These are phyloP conservation scores for Phytopythium vexans DNA, from an alignment of 352 stramenopile genomes.

Conservation along the genomic window DNA sequence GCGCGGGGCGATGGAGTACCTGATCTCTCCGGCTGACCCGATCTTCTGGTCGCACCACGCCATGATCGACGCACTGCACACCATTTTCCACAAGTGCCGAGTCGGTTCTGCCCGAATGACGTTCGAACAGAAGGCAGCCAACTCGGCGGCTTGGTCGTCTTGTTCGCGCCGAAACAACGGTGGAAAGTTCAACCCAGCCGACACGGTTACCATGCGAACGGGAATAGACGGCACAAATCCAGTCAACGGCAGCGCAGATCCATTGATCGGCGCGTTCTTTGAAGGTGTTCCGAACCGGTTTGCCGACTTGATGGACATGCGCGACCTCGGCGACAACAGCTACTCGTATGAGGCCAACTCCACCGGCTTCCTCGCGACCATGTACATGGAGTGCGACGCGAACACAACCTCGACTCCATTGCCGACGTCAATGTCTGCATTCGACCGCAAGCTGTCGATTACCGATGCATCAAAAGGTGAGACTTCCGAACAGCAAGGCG, in stretches of 20 bases:
- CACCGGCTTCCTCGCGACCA: slow-evolving; percentile 30
- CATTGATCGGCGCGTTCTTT: slow-evolving; percentile 40
- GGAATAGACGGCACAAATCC: slow-evolving; percentile 28
- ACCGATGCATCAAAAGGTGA: slow-evolving; percentile 6
- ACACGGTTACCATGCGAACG: slow-evolving; percentile 42
- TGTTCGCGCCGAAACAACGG: slow-evolving; percentile 29
- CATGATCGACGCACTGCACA: slow-evolving; percentile 64
- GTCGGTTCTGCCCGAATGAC: slow-evolving; percentile 39
- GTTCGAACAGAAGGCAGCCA: slow-evolving; percentile 39
- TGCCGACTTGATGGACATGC: slow-evolving; percentile 40
- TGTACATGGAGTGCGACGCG: slow-evolving; percentile 40
- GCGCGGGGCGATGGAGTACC: slow-evolving; percentile 35
- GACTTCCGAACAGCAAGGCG: not conserved
- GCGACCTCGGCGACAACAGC: slow-evolving; percentile 42
- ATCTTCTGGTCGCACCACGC: slow-evolving; percentile 79
- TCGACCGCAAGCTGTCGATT: slow-evolving; percentile 7
- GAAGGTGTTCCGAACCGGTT: slow-evolving; percentile 31
- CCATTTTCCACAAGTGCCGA: slow-evolving; percentile 69
- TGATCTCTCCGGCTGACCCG: slow-evolving; percentile 48
- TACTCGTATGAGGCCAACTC: slow-evolving; percentile 48
- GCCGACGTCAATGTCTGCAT: slow-evolving; percentile 8
- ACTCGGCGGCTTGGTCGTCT: slow-evolving; percentile 43
- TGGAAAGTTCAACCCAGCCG: slow-evolving; percentile 34
- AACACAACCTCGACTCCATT: slow-evolving; percentile 18
- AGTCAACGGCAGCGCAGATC: slow-evolving; percentile 30